Conservation (phyloP, 2,329 filamentous ascomycete species). For the Fusarium ambrosium region DNA sequence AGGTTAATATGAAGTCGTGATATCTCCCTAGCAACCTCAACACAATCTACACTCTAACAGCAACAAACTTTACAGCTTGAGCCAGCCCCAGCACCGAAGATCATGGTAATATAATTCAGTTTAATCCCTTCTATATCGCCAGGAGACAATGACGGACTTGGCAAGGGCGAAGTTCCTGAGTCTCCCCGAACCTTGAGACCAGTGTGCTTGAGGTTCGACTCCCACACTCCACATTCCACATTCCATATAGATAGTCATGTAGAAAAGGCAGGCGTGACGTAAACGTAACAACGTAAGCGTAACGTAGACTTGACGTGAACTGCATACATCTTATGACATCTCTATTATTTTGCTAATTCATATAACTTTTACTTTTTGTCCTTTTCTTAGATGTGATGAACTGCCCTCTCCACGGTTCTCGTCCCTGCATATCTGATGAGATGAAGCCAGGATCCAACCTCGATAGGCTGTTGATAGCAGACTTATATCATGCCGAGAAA, state of each 20-base stretch:
- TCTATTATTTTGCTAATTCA: background rate
- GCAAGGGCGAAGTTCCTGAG: background rate
- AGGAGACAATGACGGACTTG: background rate
- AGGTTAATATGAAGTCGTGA: background rate
- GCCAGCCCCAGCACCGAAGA: background rate
- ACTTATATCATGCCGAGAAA: too few relatives aligned
- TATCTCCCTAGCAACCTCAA: background rate
- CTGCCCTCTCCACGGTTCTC: accelerated
- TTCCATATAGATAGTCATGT: background rate
- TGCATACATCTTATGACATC: background rate
- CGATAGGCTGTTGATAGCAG: too few relatives aligned
- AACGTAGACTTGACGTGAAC: background rate
- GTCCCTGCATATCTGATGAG: background rate
- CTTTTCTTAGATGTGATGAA: too few relatives aligned
- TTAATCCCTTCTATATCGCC: background rate
- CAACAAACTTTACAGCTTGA: background rate
- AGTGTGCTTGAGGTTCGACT: background rate
- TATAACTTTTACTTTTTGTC: background rate
- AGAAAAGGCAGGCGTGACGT: background rate
- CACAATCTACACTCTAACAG: background rate
- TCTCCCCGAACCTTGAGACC: background rate
- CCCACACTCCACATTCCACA: background rate
- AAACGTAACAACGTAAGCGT: background rate
- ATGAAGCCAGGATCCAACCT: background rate
- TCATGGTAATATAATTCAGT: background rate